Conservation (phyloP, 345 rosid species). For the Camelina laxa region DNA sequence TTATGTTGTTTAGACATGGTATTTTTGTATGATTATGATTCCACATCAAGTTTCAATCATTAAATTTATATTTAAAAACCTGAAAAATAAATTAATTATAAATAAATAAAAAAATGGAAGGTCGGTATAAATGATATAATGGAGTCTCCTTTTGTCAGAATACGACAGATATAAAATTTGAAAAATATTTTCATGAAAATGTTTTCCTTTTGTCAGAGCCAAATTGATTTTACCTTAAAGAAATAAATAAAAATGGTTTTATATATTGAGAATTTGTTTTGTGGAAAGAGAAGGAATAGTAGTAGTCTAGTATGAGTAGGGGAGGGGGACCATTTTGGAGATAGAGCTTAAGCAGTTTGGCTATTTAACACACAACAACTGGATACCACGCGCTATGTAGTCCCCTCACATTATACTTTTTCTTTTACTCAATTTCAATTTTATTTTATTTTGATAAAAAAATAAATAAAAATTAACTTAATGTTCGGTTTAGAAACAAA, state of each 20-base stretch:
- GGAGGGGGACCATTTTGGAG: constrained; percentile 57
- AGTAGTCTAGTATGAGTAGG: constrained; percentile 21
- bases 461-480: too few species aligned
- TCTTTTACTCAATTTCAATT: too few species aligned
- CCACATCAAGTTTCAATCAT: too few species aligned
- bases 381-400: constrained; percentile 40
- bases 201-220: constrained; percentile 36
- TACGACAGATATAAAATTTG: neutral
- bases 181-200: constrained; percentile 28
- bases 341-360: constrained; percentile 51
- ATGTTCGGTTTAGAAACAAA: too few species aligned
- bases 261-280: neutral
- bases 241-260: constrained; percentile 11
- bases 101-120: neutral
- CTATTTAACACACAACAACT: constrained; percentile 46
- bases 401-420: constrained; percentile 2
- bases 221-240: constrained; percentile 32
- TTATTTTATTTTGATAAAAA: neutral
- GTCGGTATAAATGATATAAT: neutral
- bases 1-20: too few species aligned
- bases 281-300: neutral
- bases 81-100: too few species aligned
- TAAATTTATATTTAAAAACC: too few species aligned
- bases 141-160: neutral
- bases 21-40: too few species aligned